phyloP scores from a whole-genome alignment of 495 filamentous ascomycete genomes.

The Thozetella sp. region DNA sequence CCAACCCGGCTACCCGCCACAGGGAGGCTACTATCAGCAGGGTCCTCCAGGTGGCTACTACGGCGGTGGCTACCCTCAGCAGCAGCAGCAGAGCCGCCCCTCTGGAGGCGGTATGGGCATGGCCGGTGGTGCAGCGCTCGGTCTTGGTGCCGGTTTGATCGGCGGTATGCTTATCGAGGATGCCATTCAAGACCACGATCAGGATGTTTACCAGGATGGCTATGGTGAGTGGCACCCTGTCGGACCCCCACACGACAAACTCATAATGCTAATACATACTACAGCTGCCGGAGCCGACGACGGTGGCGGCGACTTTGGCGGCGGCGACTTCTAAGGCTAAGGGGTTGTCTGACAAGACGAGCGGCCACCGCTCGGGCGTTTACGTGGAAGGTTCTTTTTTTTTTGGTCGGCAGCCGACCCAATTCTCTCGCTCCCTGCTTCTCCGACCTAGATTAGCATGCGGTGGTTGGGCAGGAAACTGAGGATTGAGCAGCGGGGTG shows the following conservation, averaged over 20 bases:
- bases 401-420: too few relatives aligned
- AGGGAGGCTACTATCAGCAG: conserved; percentile 8
- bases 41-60: conserved; percentile 15
- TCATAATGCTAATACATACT: conserved; percentile 3
- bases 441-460: too few relatives aligned
- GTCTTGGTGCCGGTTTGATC: conserved; percentile 74
- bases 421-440: too few relatives aligned
- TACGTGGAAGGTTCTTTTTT: too few relatives aligned
- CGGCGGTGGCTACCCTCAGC: conserved; percentile 33
- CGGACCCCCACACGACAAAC: neutral
- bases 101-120: conserved; percentile 52
- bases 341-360: too few relatives aligned
- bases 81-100: conserved; percentile 16
- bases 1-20: conserved; percentile 10
- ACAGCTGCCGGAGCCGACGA: conserved; percentile 41
- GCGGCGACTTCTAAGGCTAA: conserved; percentile 54
- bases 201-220: conserved; percentile 51
- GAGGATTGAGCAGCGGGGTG: neutral
- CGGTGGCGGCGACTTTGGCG: conserved; percentile 38
- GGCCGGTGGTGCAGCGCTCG: conserved; percentile 72
- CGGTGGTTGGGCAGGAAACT: too few relatives aligned
- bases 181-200: conserved; percentile 60
- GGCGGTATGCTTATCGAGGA: conserved; percentile 71
- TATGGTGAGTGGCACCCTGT: conserved; percentile 27
- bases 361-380: too few relatives aligned